A percentile compares a stretch with the other conserved stretches of the same genome.
phyloP scores from a whole-genome alignment of 2,329 filamentous ascomycete species.

The Penicillium olsonii region DNA sequence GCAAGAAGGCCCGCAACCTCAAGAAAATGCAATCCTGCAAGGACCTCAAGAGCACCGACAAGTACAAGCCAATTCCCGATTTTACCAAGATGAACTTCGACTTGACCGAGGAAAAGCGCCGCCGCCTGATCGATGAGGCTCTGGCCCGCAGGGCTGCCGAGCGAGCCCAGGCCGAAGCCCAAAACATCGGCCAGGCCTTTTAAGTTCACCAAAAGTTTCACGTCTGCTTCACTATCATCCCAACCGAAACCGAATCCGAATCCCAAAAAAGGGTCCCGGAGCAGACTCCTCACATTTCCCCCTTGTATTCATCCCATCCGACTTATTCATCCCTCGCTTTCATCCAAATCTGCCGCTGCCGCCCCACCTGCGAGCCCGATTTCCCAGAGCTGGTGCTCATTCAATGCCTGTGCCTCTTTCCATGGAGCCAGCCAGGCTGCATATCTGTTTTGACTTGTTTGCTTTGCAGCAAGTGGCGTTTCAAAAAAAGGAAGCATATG shows the following conservation, averaged over 20 bases:
- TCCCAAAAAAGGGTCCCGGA: neutral
- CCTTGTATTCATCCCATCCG: neutral
- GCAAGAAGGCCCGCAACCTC: constrained; percentile 14
- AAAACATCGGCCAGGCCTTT: constrained; percentile 3
- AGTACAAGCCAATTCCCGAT: constrained; percentile 28
- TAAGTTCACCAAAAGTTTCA: neutral
- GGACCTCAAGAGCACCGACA: constrained; percentile 36
- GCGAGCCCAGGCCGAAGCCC: constrained; percentile 16
- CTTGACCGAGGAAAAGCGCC: constrained; percentile 50
- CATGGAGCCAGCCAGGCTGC: constrained; percentile 9
- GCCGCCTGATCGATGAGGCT: constrained; percentile 51
- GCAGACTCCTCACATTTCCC: neutral
- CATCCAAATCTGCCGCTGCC: constrained; percentile 1
- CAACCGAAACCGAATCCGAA: neutral
- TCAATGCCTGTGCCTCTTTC: constrained; percentile 1
- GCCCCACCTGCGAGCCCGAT: constrained; percentile 6
- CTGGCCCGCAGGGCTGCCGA: constrained; percentile 39
- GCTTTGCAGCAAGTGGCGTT: constrained; percentile 5
- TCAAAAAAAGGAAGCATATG: constrained; percentile 6
- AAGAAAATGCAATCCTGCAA: constrained; percentile 54
- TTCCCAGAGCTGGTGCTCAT: neutral
- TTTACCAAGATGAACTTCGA: constrained; percentile 44
- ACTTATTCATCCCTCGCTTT: constrained; percentile 1
- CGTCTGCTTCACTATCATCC: too few species aligned
- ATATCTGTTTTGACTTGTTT: constrained; percentile 2